Conservation (phyloP, 225 moss, liverwort and hornwort genomes). For the Marchantia polymorpha region DNA sequence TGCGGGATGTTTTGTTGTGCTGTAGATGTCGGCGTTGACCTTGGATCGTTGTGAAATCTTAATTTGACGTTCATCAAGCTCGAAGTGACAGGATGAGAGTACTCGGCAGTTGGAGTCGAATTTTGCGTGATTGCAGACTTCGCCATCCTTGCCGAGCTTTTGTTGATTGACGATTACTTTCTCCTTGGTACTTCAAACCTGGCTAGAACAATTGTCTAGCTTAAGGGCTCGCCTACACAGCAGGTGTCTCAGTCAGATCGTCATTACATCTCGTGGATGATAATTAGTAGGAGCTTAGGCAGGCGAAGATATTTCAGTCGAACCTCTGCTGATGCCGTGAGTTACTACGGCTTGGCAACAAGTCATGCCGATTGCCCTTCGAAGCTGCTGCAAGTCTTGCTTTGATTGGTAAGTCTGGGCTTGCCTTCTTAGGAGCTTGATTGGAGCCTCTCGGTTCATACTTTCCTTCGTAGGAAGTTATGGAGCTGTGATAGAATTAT, state of each 20-base stretch:
- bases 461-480: too few species aligned
- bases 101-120: constrained; percentile 3
- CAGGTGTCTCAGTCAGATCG: background rate
- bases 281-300: background rate
- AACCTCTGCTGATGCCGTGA: background rate
- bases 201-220: background rate
- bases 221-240: background rate
- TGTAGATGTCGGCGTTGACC: background rate
- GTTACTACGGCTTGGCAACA: background rate
- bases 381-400: background rate
- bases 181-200: background rate
- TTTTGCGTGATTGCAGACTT: background rate
- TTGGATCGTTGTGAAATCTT: background rate
- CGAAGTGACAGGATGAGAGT: constrained; percentile 12
- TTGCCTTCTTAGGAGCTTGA: too few species aligned
- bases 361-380: background rate
- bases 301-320: background rate
- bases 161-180: background rate
- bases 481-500: too few species aligned
- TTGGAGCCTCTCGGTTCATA: too few species aligned
- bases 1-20: too few species aligned
- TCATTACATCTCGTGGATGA: too few species aligned
- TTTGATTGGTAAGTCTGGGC: constrained; percentile 8
- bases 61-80: background rate
- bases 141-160: constrained; percentile 8